Conservation (phyloP, 306 rosid genomes). For the Cicer chorassanicum region DNA sequence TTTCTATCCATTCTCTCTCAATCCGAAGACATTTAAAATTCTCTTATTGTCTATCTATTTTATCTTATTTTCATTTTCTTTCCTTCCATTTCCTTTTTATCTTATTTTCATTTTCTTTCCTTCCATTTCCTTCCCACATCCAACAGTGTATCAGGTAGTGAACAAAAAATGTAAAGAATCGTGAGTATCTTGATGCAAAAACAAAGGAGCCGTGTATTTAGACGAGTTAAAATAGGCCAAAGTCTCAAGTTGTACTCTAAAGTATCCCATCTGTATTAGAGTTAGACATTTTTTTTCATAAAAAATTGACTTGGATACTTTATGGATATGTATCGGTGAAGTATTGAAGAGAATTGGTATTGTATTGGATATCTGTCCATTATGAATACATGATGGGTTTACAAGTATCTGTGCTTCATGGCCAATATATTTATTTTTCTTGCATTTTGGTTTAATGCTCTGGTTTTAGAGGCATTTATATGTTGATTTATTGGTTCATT, state of each 20-base stretch:
- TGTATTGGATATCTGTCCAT: background rate
- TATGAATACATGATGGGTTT: background rate
- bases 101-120: too few species aligned
- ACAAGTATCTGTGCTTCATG: background rate
- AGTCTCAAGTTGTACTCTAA: too few species aligned
- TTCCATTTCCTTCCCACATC: too few species aligned
- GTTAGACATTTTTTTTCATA: too few species aligned
- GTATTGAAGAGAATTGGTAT: background rate
- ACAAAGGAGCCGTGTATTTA: background rate
- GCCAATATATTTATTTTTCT: background rate
- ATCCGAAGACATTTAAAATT: background rate
- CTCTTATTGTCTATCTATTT: too few species aligned
- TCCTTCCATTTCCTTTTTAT: too few species aligned
- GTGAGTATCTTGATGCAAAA: background rate
- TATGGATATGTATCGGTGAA: background rate
- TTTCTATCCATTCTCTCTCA: background rate
- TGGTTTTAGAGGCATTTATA: background rate
- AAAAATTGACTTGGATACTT: too few species aligned
- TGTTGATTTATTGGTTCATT: conserved; percentile 17
- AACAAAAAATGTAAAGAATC: background rate
- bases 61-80: too few species aligned
- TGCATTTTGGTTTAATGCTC: conserved; percentile 14
- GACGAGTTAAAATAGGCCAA: background rate
- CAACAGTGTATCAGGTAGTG: too few species aligned
- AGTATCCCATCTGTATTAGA: too few species aligned